Evolutionary conservation across 768 basidiomycete species (phyloP).

Genomic region (Gyrodon lividus): DNA sequence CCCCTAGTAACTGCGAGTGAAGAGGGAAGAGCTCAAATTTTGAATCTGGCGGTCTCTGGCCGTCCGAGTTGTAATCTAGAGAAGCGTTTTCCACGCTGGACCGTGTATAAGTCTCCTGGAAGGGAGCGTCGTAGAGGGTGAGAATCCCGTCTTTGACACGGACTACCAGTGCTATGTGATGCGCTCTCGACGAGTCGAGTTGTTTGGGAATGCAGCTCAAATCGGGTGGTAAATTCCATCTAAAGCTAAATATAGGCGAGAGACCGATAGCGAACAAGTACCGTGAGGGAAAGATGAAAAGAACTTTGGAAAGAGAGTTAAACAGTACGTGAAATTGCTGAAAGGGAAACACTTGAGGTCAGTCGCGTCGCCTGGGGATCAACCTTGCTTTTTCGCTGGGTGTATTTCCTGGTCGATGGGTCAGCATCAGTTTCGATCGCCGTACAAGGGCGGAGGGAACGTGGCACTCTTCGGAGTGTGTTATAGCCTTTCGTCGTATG

Average conservation of each 20-base stretch:
- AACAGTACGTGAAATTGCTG: slow-evolving; percentile 81
- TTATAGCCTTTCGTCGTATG: slow-evolving; percentile 13
- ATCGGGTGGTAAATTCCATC: slow-evolving; percentile 80
- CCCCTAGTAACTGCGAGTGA: slow-evolving; percentile 87
- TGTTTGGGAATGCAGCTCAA: slow-evolving; percentile 86
- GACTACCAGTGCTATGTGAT: slow-evolving; percentile 64
- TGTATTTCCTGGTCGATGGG: slow-evolving; percentile 58
- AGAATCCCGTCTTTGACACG: slow-evolving; percentile 67
- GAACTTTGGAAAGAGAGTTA: slow-evolving; percentile 80
- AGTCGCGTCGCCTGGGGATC: slow-evolving; percentile 57
- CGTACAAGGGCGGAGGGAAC: slow-evolving; percentile 38
- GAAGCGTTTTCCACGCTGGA: slow-evolving; percentile 70
- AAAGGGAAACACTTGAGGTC: slow-evolving; percentile 77
- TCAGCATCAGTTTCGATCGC: slow-evolving; percentile 65
- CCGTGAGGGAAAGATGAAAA: slow-evolving; percentile 83
- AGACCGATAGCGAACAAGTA: slow-evolving; percentile 85
- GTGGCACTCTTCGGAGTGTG: slow-evolving; percentile 11
- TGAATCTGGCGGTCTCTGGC: slow-evolving; percentile 68
- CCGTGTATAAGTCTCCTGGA: slow-evolving; percentile 78
- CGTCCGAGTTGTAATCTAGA: slow-evolving; percentile 80
- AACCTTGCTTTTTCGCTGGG: slow-evolving; percentile 52
- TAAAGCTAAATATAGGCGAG: slow-evolving; percentile 82
- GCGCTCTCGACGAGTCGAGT: slow-evolving; percentile 78
- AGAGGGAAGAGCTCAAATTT: slow-evolving; percentile 84
- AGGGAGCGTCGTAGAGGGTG: slow-evolving; percentile 79